Base-by-base conservation (phyloP, 441 rosid species). In the Adansonia gregorii region DNA sequence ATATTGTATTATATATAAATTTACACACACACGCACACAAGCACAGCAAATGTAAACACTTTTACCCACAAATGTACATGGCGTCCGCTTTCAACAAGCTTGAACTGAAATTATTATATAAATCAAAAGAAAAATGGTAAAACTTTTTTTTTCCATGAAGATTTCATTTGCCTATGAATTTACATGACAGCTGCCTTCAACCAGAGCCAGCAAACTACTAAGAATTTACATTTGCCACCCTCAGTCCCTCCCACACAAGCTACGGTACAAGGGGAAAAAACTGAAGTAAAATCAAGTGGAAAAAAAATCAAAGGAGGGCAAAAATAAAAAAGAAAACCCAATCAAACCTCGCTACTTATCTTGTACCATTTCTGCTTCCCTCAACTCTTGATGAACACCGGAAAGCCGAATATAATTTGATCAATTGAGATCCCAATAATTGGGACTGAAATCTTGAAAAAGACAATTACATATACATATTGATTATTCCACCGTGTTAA, bases 201-300 rank as follows among this genome's bases (percentile, higher is more conserved):
- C 76, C 85, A 67, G 72, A 74, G 76, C 78, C 83, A 80, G 78
- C 85, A 83, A 76, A 83, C 88, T 83, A 85, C 80, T 76, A 79
- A 19, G 86, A 85, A 88, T 90, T 82, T 90, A 87, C 92, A 90
- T 77, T 88, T 90, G 81, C 80, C 87, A 79, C 76, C 87, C 82
- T 78, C 86, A 78, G 71, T 74, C 88, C 82, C 83, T 31, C 80
- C 84, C 81, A 84, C 87, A 78, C 81, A 76, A 65, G 72, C 45
- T 48, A 78, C 71, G 76, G 4, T 74, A 78, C 27, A 54, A 64
- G 65, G 79, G 65, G 79, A 51, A 73, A 83, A 35, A 76, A 74
- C 39, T 56, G 79, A 81, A 46, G 61, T 24, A 74, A 71, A 54
- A 77, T 72, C 65, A 69, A 60, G 20, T 8, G 8, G 14, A 41